These are phyloP conservation scores for Hypomyces perniciosus DNA, from an alignment of 2,329 filamentous ascomycete species.

Conservation along the genomic window DNA sequence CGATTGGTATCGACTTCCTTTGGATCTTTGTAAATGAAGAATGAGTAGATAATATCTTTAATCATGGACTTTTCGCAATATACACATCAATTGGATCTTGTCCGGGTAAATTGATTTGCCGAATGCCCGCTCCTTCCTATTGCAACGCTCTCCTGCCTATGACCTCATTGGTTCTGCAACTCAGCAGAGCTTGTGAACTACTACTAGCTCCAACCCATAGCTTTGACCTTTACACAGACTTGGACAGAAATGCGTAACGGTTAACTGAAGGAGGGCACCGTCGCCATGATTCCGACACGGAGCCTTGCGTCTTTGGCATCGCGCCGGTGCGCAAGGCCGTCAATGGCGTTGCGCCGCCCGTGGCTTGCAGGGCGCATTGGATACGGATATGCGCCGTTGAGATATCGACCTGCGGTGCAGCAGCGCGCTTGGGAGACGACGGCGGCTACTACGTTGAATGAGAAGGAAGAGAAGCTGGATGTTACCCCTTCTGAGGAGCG, in stretches of 20 bases:
- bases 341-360: slow-evolving; percentile 3
- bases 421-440: slow-evolving; percentile 23
- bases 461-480: slow-evolving; percentile 48
- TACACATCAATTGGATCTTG: neutral
- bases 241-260: neutral
- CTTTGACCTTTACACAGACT: too few relatives aligned
- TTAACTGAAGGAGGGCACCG: neutral
- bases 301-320: slow-evolving; percentile 16
- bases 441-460: slow-evolving; percentile 21
- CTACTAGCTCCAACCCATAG: too few relatives aligned
- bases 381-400: slow-evolving; percentile 2
- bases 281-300: slow-evolving; percentile 25
- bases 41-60: neutral
- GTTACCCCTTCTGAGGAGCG: slow-evolving; percentile 45
- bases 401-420: neutral
- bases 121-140: slow-evolving; percentile 12
- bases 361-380: neutral
- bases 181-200: neutral
- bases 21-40: neutral
- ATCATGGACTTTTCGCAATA: neutral
- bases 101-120: slow-evolving; percentile 24
- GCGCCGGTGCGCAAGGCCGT: slow-evolving; percentile 12
- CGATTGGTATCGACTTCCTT: neutral
- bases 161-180: slow-evolving; percentile 17
- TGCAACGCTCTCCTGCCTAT: slow-evolving; percentile 8